Percentiles rank a stretch among this genome's conserved stretches.
Evolutionary conservation across 192 early-diverging fungal genomes (phyloP).

Genomic region (Umbelopsis vinacea): DNA sequence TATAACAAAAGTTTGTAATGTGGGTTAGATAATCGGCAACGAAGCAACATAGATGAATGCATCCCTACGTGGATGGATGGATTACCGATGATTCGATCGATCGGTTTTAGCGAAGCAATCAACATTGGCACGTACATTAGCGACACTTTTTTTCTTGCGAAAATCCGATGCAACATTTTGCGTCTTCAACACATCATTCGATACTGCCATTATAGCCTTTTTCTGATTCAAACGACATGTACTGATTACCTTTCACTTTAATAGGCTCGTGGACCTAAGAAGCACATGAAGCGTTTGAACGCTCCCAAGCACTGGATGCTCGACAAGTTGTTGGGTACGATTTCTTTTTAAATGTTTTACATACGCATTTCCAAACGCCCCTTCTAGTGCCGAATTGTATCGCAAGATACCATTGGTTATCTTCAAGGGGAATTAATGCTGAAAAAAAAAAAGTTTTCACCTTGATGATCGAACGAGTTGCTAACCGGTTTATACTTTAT

Average conservation of each 20-base stretch:
- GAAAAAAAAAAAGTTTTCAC: neutral
- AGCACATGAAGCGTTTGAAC: constrained; percentile 99
- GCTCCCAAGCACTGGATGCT: constrained; percentile 99
- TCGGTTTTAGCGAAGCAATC: neutral
- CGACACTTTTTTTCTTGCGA: neutral
- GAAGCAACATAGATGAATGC: neutral
- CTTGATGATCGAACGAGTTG: neutral
- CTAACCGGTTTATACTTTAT: neutral
- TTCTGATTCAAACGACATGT: neutral
- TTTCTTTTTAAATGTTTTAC: constrained; percentile 60
- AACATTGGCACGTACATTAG: neutral
- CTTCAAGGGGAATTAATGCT: neutral
- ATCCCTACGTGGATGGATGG: neutral
- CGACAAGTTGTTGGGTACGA: constrained; percentile 97
- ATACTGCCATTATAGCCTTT: neutral
- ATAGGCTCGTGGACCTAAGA: constrained; percentile 96
- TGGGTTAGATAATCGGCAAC: neutral
- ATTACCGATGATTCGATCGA: neutral
- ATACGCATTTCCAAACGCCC: constrained; percentile 11
- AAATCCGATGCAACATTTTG: neutral
- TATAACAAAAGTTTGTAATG: neutral
- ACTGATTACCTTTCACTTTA: neutral
- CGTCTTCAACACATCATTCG: neutral
- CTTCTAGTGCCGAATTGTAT: neutral
- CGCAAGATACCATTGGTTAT: neutral